Conservation (phyloP, 805 yeast genomes). For the Zygotorulaspora chibaensis region DNA sequence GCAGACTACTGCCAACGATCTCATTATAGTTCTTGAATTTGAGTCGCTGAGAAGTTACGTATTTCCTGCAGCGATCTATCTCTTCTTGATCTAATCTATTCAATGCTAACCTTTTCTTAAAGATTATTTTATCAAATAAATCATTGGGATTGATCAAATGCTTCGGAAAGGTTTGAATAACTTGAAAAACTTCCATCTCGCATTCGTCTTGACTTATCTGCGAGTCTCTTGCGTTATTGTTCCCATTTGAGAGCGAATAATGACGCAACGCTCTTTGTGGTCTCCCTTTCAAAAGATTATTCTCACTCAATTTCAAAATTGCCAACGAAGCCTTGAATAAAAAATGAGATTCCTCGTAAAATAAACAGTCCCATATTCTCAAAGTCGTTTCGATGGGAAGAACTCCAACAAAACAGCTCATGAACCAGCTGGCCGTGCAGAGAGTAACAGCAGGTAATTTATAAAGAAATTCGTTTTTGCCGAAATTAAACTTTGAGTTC, state of each 20-base stretch:
- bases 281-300: constrained; percentile 44
- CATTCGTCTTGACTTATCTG: constrained; percentile 32
- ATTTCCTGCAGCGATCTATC: constrained; percentile 69
- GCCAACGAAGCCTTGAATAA: constrained; percentile 80
- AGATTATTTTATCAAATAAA: constrained; percentile 64
- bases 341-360: constrained; percentile 87
- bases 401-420: constrained; percentile 91
- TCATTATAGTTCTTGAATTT: constrained; percentile 32
- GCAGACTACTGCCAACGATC: constrained; percentile 11
- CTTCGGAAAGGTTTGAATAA: constrained; percentile 80
- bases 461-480: constrained; percentile 49
- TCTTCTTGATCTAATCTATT: constrained; percentile 81
- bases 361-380: constrained; percentile 91
- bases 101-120: constrained; percentile 64
- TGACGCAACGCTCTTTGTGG: constrained; percentile 10
- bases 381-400: constrained; percentile 85
- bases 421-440: constrained; percentile 96
- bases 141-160: constrained; percentile 61
- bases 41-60: constrained; percentile 62
- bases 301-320: constrained; percentile 70
- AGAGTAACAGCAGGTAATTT: constrained; percentile 86
- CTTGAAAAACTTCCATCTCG: constrained; percentile 71
- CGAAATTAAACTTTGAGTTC: constrained; percentile 6
- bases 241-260: constrained; percentile 8
- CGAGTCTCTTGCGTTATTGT: constrained; percentile 6